A percentile compares a stretch with the other conserved stretches of the same genome.
Conservation (phyloP, 202 grass and related monocot species). For the Eragrostis tef region DNA sequence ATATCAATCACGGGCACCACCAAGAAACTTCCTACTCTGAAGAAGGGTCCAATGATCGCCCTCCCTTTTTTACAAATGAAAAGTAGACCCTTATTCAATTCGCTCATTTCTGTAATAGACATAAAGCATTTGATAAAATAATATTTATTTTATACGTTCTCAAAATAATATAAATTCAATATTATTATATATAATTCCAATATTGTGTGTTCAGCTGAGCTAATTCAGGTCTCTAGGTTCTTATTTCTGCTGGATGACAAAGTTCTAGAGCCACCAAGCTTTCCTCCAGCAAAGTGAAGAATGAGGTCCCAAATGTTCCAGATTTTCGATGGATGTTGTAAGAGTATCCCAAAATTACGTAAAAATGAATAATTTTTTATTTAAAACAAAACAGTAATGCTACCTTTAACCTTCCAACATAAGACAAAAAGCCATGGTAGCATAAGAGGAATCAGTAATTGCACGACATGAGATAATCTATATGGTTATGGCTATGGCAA, state of each 20-base stretch:
- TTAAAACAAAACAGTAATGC: too few relatives aligned
- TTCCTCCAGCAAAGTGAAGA: background rate
- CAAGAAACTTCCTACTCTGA: slow-evolving; percentile 44
- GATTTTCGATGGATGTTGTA: background rate
- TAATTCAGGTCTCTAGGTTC: background rate
- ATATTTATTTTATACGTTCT: background rate
- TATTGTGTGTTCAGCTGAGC: background rate
- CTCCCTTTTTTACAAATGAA: slow-evolving; percentile 6
- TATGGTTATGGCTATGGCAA: background rate
- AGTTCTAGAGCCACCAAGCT: background rate
- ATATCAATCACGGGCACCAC: slow-evolving; percentile 21
- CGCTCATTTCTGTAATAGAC: background rate
- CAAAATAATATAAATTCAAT: background rate
- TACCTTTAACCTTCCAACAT: slow-evolving; percentile 18
- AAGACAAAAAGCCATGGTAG: background rate
- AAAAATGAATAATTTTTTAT: too few relatives aligned
- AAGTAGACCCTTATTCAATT: background rate
- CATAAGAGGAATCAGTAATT: slow-evolving; percentile 16
- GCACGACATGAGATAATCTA: background rate
- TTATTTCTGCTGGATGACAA: background rate
- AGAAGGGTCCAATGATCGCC: slow-evolving; percentile 10
- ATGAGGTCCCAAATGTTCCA: slow-evolving; percentile 21
- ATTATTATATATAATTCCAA: background rate
- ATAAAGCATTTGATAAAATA: background rate
- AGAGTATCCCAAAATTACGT: too few relatives aligned